A percentile compares a stretch with the other conserved stretches of the same genome.
Conservation (phyloP, 345 rosid genomes). For the Brassica incana region DNA sequence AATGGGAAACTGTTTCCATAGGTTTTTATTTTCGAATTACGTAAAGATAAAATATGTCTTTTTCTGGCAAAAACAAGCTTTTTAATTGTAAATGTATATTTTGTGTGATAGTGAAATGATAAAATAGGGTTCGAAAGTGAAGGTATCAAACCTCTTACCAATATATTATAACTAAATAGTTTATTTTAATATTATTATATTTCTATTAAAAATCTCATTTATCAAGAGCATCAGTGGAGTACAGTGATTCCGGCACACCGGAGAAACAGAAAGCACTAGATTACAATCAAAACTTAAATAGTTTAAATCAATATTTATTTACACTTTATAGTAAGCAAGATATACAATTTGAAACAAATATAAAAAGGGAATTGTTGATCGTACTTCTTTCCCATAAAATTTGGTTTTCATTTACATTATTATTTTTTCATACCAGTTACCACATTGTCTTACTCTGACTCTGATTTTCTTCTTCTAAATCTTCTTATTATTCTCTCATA, state of each 20-base stretch:
- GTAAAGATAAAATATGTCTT: background rate
- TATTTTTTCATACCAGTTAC: slow-evolving; percentile 24
- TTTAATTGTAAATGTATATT: background rate
- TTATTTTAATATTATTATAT: no score
- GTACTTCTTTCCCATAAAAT: slow-evolving; percentile 36
- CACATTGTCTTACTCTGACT: slow-evolving; percentile 40
- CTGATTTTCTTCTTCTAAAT: background rate
- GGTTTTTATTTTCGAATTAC: background rate
- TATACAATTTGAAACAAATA: no score
- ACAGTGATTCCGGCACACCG: no score
- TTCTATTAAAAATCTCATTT: no score
- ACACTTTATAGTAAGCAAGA: no score
- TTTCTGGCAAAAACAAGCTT: background rate
- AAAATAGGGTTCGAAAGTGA: background rate
- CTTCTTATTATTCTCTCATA: background rate
- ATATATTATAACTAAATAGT: no score
- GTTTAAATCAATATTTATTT: no score
- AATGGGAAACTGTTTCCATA: background rate
- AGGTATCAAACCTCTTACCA: background rate
- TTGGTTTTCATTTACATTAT: slow-evolving; percentile 34
- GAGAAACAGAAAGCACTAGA: no score
- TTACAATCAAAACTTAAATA: no score
- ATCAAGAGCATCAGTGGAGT: no score
- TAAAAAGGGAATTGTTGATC: no score
- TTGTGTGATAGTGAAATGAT: background rate